Base-by-base conservation (phyloP, 1,284 basidiomycete species). In the Trametes versicolor region DNA sequence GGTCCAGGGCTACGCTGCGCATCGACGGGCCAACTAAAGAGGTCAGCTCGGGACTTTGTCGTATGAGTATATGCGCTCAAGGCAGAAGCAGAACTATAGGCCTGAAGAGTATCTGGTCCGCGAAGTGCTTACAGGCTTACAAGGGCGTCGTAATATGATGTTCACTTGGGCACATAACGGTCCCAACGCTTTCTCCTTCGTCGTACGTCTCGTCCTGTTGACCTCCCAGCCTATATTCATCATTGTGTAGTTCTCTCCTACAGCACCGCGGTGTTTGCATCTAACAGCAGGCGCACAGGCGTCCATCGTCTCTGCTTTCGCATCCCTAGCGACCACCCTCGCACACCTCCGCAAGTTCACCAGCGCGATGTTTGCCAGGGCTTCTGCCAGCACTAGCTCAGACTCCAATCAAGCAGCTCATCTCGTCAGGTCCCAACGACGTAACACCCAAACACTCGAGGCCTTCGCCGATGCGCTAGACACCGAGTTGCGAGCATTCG, bases 401-500 rank as follows among this genome's bases (percentile, higher is more conserved):
- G 8, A 27, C 47, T 0, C 66, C 21, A n/a, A 25, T 15, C 49
- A 50, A 60, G 13, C 29, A 50, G 27, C 51, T 56, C 23, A 47
- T 43, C 23, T 55, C 66, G 9, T 66, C 70, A 23, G 62, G 66
- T 4, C 68, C 65, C 43, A 58, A 72, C 58, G 71, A 41, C 64
- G 72, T 23, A 70, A 65, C 13, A 88, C 87, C 1, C 86, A 85
- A 47, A 95, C 93, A 0, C 78, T 90, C 15, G 92, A 95, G 73
- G 94, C 95, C 0, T 95, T 95, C 73, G 87, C 90, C 0, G 92
- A 93, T 63, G 91, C 91, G 0, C 78, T 94, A 50, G 87, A 89
- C 53, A 66, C 75, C 9, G 84, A 91, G 60, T 76, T 95, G 4
- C 81, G 81, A 19, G 68, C 70, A 0, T 87, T 94, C 63, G 85